These are phyloP conservation scores for Fistulifera pelliculosa DNA, from an alignment of 108 stramenopile species.

Conservation along the genomic window DNA sequence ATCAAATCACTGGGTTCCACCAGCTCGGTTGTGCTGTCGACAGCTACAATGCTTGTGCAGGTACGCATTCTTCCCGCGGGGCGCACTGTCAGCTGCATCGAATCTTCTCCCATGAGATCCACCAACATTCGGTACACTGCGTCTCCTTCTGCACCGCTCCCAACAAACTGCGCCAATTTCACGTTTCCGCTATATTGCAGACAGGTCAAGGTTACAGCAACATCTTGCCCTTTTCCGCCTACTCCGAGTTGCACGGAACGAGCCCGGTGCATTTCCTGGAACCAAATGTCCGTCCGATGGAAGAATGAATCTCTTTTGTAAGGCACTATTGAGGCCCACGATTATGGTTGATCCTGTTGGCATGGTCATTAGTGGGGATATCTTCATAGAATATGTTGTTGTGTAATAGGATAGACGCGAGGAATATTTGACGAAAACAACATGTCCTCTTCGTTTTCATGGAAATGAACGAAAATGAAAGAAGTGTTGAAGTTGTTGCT, in stretches of 20 bases:
- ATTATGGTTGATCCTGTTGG: conserved; percentile 23
- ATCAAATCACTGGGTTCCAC: conserved; percentile 73
- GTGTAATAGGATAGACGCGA: too few relatives aligned
- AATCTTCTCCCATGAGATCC: conserved; percentile 21
- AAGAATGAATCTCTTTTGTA: conserved; percentile 80
- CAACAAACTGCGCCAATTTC: conserved; percentile 67
- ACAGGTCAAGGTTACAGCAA: conserved; percentile 63
- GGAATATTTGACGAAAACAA: too few relatives aligned
- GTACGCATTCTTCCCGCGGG: conserved; percentile 39
- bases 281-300: conserved; percentile 25
- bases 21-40: conserved; percentile 65
- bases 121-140: conserved; percentile 32
- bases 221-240: conserved; percentile 86
- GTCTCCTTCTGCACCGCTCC: conserved; percentile 62
- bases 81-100: conserved; percentile 42
- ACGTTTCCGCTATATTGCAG: conserved; percentile 9
- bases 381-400: too few relatives aligned
- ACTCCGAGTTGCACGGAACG: conserved; percentile 45
- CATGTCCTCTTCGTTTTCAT: too few relatives aligned
- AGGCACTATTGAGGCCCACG: conserved; percentile 74
- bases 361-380: not conserved
- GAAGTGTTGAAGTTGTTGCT: not conserved
- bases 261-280: conserved; percentile 73
- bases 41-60: conserved; percentile 74
- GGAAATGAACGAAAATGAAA: conserved; percentile 1